Percentiles rank a stretch among this genome's conserved stretches.
Evolutionary conservation across 768 basidiomycete genomes (phyloP).

Genomic region (Auricularia sp.): DNA sequence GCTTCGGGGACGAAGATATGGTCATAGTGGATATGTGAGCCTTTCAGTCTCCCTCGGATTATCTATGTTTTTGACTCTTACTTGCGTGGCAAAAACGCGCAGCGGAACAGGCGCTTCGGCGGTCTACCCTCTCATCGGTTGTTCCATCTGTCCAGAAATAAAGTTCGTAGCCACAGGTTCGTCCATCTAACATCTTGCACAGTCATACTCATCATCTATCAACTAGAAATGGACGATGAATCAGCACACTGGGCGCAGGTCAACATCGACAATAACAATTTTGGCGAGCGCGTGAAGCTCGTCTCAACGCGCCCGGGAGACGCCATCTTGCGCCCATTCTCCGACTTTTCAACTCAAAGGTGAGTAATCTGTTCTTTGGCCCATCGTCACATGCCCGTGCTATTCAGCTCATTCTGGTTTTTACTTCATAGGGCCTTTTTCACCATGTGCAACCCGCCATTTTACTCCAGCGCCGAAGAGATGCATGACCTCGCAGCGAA

Average conservation of each 20-base stretch:
- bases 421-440: constrained; percentile 49
- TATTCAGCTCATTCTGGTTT: not conserved
- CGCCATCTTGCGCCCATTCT: constrained; percentile 39
- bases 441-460: constrained; percentile 95
- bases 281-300: constrained; percentile 43
- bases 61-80: not conserved
- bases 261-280: constrained; percentile 50
- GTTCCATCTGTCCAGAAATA: constrained; percentile 44
- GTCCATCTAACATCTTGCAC: not conserved
- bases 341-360: constrained; percentile 5
- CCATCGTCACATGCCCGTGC: not conserved
- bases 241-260: constrained; percentile 47
- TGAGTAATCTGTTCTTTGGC: too few relatives aligned
- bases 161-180: constrained; percentile 61
- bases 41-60: not conserved
- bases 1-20: not conserved
- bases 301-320: constrained; percentile 20
- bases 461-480: constrained; percentile 73
- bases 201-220: not conserved
- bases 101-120: constrained; percentile 89
- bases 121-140: constrained; percentile 77
- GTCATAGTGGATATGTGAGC: constrained; percentile 57
- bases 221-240: constrained; percentile 58
- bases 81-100: not conserved
- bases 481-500: constrained; percentile 43